These are phyloP conservation scores for Sporothrix schenckii DNA, from an alignment of 2,329 filamentous ascomycete species.

Conservation along the genomic window DNA sequence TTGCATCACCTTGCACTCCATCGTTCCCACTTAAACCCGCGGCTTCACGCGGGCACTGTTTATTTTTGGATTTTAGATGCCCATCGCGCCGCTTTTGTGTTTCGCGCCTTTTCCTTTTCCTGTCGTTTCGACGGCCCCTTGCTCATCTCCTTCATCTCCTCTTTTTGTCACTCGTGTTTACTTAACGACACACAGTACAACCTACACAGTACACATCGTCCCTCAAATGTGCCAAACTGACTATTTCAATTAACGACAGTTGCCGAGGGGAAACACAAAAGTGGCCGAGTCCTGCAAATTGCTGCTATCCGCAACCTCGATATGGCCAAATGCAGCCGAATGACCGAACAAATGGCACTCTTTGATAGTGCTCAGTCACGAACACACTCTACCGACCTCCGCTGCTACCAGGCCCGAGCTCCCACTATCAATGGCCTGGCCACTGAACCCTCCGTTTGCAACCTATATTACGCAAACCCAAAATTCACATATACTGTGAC, in stretches of 20 bases:
- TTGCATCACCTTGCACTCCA: background rate
- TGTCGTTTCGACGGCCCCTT: constrained; percentile 8
- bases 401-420: background rate
- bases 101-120: constrained; percentile 16
- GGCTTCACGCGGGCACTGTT: background rate
- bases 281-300: background rate
- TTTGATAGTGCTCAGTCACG: background rate
- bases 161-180: background rate
- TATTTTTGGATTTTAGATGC: constrained; percentile 14
- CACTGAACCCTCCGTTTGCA: constrained; percentile 6
- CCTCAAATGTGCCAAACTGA: background rate
- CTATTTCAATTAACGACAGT: background rate
- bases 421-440: background rate
- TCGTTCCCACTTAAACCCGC: background rate
- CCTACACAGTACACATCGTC: no score
- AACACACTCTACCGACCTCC: background rate
- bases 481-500: constrained; percentile 21
- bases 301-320: background rate
- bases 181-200: no score
- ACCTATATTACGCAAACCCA: constrained; percentile 21
- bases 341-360: constrained; percentile 5
- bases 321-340: background rate
- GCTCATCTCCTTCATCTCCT: constrained; percentile 20
- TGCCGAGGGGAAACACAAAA: background rate
- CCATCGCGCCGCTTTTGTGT: constrained; percentile 12